phyloP scores from a whole-genome alignment of 176 grass and related monocot species.

The Tillandsia fasciculata region DNA sequence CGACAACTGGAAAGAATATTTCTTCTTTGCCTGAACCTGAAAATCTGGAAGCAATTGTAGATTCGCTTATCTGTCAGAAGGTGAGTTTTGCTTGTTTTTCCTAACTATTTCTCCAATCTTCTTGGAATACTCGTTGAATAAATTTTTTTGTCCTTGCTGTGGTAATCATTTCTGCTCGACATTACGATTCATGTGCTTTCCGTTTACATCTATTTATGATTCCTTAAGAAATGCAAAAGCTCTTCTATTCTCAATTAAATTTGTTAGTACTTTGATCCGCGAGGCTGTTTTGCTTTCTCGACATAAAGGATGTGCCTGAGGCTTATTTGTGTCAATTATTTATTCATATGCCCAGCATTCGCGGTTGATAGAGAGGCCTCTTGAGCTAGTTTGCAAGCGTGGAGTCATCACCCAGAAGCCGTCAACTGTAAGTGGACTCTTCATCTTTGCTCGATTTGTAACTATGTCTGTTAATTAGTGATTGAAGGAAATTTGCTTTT shows the following conservation, averaged over 20 bases:
- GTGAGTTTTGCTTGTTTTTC: constrained; percentile 29
- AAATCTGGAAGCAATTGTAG: constrained; percentile 48
- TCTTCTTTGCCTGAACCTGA: constrained; percentile 63
- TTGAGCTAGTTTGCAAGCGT: constrained; percentile 80
- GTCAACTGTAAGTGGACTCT: constrained; percentile 51
- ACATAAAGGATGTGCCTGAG: background rate
- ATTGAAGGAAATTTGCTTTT: background rate
- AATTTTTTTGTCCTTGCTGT: no score
- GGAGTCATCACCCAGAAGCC: constrained; percentile 75
- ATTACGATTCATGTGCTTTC: no score
- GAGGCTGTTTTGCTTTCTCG: background rate
- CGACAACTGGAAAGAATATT: constrained; percentile 84
- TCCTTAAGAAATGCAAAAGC: no score
- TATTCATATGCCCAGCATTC: constrained; percentile 57
- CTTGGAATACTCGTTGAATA: no score
- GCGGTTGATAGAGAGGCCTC: constrained; percentile 66
- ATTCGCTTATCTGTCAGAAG: constrained; percentile 86
- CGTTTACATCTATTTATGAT: no score
- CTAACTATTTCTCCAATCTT: constrained; percentile 14
- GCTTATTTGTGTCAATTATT: background rate
- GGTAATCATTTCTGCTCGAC: no score
- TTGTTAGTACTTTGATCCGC: background rate
- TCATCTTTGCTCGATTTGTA: background rate
- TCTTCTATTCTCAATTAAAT: no score
- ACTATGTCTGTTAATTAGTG: background rate